A percentile compares a stretch with the other conserved stretches of the same genome.
These are phyloP conservation scores for Ilex asprella DNA, from an alignment of 257 asterid genomes.

Conservation along the genomic window DNA sequence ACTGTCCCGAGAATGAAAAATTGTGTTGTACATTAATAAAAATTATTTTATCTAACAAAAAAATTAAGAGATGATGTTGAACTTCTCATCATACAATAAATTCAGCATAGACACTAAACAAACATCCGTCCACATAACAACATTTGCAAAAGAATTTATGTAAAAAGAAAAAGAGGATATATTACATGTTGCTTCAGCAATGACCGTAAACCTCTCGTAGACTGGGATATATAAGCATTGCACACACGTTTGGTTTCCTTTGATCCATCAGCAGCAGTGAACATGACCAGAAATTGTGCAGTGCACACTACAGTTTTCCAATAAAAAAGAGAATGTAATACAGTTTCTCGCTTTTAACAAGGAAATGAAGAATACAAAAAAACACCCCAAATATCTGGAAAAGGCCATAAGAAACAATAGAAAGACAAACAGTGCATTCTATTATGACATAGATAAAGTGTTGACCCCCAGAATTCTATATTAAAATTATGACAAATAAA, in stretches of 20 bases:
- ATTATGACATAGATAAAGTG: no score
- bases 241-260: constrained; percentile 41
- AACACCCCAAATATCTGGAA: no score
- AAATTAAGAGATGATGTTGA: no score
- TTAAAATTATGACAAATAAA: no score
- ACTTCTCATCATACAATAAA: no score
- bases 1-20: no score
- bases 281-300: constrained; percentile 81
- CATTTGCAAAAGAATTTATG: neutral
- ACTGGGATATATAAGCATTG: constrained; percentile 81
- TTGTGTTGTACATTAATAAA: no score
- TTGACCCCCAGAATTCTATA: no score
- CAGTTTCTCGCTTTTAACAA: constrained; percentile 2
- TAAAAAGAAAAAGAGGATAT: constrained; percentile 6
- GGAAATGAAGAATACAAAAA: constrained; percentile 3
- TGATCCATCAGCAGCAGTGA: constrained; percentile 39
- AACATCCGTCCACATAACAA: neutral
- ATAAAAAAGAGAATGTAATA: constrained; percentile 15
- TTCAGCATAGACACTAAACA: no score
- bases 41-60: no score
- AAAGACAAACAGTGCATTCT: no score
- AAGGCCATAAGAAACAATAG: no score
- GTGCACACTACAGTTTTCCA: constrained; percentile 61
- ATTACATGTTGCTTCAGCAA: constrained; percentile 82
- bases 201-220: constrained; percentile 80